Conservation (phyloP, 202 grass and related monocot genomes). For the Dendrocalamus latiflorus region DNA sequence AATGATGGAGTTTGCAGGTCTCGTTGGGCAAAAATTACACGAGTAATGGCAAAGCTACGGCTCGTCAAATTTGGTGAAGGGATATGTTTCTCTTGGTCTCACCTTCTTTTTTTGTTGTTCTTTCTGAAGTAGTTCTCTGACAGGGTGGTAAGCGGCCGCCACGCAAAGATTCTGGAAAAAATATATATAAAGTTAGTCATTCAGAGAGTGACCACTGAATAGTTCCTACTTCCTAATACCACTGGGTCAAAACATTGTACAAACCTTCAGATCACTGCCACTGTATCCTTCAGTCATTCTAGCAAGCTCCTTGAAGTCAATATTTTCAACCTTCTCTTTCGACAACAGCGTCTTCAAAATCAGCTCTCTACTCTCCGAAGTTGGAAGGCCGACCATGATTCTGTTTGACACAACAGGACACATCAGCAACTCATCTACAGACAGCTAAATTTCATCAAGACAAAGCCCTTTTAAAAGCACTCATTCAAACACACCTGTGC, state of each 20-base stretch:
- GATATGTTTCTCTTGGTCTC: background rate
- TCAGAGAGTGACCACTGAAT: background rate
- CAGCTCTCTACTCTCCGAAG: conserved; percentile 65
- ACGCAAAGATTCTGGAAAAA: conserved; percentile 69
- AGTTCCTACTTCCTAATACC: background rate
- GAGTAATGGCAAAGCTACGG: background rate
- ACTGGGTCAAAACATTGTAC: conserved; percentile 11
- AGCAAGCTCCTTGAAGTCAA: conserved; percentile 85
- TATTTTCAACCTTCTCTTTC: conserved; percentile 61
- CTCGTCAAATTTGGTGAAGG: background rate
- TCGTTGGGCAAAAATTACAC: background rate
- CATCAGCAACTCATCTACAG: conserved; percentile 14
- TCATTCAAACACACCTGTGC: conserved; percentile 56
- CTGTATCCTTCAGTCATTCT: conserved; percentile 83
- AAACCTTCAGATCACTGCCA: conserved; percentile 89
- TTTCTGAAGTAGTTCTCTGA: conserved; percentile 75
- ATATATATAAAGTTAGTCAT: background rate
- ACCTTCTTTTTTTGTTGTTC: conserved; percentile 64
- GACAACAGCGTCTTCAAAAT: conserved; percentile 70
- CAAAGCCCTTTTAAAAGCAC: background rate
- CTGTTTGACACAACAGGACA: conserved; percentile 33
- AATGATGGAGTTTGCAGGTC: background rate
- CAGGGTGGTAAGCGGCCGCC: conserved; percentile 65
- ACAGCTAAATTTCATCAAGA: background rate
- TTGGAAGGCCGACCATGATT: conserved; percentile 87